Evolutionary conservation across 768 basidiomycete species (phyloP), one percentile per base, ranked within the genome.

Genomic region (Tricholoma flavovirens): DNA sequence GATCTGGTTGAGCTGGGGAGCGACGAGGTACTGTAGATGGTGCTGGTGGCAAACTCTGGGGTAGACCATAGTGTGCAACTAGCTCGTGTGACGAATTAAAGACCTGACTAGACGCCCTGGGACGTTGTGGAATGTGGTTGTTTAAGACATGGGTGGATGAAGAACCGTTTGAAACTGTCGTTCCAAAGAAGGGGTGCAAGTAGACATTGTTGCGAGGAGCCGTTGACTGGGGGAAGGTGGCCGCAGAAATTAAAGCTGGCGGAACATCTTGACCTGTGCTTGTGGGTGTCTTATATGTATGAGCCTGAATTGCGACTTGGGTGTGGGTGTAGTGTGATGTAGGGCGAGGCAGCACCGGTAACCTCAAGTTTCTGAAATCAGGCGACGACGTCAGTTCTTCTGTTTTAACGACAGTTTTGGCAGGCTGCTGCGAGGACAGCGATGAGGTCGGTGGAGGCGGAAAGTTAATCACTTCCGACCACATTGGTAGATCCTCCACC

Each of bases 61-160:
- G 88, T 67, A 90, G 83, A 72, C 87, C 88, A 88, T 89, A 83
- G 56, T 88, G 88, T 65, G 83, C 77, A 64, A 87, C 84, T 55
- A 87, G 74, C 74, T 86, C 88, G 72, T 80, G 78, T 53, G 83
- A 73, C 69, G 81, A 80, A 64, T 75, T 71, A 65, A 87, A 88
- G 62, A 88, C 80, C 73, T 77, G 75, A 56, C 74, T 75, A 38
- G 80, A 80, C 75, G 88, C 86, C 85, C 83, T 73, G 70, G 74
- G 87, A 88, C 85, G 83, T 29, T 4, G 15, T 68, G 71, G 68
- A 64, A 72, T 69, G 56, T 69, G 66, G 24, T 70, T 68, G 73
- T 73, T 86, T 82, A 89, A 66, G 66, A 63, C 87, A 89, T 88
- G 69, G 63, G 80, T 72, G 65, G 74, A 55, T 60, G 73, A 65